Conservation (phyloP, 1,284 basidiomycete species). For the Puccinia triticina region DNA sequence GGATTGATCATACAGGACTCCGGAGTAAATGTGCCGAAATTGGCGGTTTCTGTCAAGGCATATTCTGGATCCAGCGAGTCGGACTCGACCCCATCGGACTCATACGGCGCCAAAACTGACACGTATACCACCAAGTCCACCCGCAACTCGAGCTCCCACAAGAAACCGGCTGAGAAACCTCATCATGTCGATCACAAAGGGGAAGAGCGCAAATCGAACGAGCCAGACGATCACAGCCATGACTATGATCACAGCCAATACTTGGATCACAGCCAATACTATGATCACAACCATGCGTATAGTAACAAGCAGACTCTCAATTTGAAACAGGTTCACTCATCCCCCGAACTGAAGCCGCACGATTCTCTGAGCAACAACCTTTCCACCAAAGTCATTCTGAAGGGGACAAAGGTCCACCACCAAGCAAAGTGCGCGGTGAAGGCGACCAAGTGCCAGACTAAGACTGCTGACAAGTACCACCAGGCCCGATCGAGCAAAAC, state of each 20-base stretch:
- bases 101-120: not conserved
- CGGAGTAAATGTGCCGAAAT: constrained; percentile 25
- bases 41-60: not conserved
- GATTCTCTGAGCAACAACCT: not conserved
- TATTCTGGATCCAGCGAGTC: not conserved
- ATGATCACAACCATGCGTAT: not conserved
- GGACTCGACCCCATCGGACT: not conserved
- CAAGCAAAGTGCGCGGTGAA: not conserved
- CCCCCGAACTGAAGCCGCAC: not conserved
- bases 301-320: not conserved
- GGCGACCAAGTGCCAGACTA: not conserved
- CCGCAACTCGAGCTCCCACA: not conserved
- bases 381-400: not conserved
- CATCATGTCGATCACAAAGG: not conserved
- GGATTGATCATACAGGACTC: constrained; percentile 1
- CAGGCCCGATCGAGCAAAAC: not conserved
- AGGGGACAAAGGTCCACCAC: not conserved
- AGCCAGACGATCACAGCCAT: not conserved
- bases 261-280: no score
- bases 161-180: no score
- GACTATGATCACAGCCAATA: not conserved
- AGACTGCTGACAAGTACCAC: not conserved
- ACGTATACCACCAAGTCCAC: not conserved
- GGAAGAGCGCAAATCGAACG: not conserved
- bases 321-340: not conserved